These are phyloP conservation scores for Fusarium sp. DNA, from an alignment of 2,329 filamentous ascomycete species.

Conservation along the genomic window DNA sequence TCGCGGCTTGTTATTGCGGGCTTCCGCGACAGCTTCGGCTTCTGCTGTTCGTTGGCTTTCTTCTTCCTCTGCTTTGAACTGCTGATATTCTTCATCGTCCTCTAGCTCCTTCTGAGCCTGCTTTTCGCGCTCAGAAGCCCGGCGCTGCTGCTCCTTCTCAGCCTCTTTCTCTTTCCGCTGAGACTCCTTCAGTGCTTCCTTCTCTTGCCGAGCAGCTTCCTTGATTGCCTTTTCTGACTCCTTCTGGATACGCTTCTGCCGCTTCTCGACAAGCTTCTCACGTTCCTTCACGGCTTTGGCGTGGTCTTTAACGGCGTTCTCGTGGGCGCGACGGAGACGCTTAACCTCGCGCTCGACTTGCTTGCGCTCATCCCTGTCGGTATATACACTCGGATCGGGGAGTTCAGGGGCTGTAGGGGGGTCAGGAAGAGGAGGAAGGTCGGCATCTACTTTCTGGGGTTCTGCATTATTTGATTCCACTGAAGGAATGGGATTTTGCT, in stretches of 20 bases:
- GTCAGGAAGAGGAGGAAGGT: constrained; percentile 55
- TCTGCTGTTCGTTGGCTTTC: constrained; percentile 3
- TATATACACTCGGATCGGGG: constrained; percentile 68
- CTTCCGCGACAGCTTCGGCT: constrained; percentile 22
- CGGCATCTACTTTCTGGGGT: constrained; percentile 20
- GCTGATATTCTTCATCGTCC: constrained; percentile 5
- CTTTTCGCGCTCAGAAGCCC: constrained; percentile 23
- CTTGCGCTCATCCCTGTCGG: constrained; percentile 74
- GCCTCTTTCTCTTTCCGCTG: constrained; percentile 49
- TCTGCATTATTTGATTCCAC: background rate
- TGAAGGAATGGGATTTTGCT: background rate
- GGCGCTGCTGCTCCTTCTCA: constrained; percentile 36
- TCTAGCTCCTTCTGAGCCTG: constrained; percentile 26
- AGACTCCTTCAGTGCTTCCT: constrained; percentile 46
- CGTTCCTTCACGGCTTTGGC: constrained; percentile 73
- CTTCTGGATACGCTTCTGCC: constrained; percentile 58
- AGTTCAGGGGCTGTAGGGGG: constrained; percentile 59
- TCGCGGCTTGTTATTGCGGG: constrained; percentile 48
- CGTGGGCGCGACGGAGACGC: constrained; percentile 71
- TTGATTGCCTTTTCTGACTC: constrained; percentile 51
- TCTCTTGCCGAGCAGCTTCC: constrained; percentile 47
- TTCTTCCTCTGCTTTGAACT: background rate
- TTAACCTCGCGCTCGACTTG: constrained; percentile 76
- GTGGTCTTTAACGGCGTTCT: constrained; percentile 74
- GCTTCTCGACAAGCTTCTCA: constrained; percentile 69